A percentile compares a stretch with the other conserved stretches of the same genome.
Conservation (phyloP, 176 grass and related monocot species). For the Tillandsia fasciculata region DNA sequence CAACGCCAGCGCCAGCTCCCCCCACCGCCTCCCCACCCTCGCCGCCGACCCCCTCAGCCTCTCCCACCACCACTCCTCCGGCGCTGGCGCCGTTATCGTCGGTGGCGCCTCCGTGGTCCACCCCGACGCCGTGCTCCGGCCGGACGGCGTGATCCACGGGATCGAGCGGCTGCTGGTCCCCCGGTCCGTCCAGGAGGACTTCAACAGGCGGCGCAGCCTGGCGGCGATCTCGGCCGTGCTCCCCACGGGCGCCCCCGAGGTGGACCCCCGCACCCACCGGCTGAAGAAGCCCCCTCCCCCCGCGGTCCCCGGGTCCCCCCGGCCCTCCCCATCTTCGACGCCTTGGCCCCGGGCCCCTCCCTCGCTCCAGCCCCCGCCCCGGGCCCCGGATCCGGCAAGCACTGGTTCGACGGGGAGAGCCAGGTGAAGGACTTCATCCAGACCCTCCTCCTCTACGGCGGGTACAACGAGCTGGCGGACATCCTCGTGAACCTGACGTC, state of each 20-base stretch:
- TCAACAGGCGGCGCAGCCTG: slow-evolving; percentile 66
- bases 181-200: slow-evolving; percentile 63
- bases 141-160: slow-evolving; percentile 66
- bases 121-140: slow-evolving; percentile 36
- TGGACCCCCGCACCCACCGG: slow-evolving; percentile 58
- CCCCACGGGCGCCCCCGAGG: slow-evolving; percentile 53
- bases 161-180: slow-evolving; percentile 53
- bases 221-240: slow-evolving; percentile 44
- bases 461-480: slow-evolving; percentile 88
- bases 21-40: slow-evolving; percentile 29
- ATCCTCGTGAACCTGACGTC: slow-evolving; percentile 76
- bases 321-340: slow-evolving; percentile 43
- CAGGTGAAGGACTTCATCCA: slow-evolving; percentile 93
- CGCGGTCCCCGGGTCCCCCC: slow-evolving; percentile 24
- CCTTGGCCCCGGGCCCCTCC: slow-evolving; percentile 44
- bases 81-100: slow-evolving; percentile 12
- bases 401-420: slow-evolving; percentile 61
- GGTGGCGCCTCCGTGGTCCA: slow-evolving; percentile 22
- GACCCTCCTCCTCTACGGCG: slow-evolving; percentile 66
- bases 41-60: slow-evolving; percentile 28
- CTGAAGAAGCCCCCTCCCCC: slow-evolving; percentile 61
- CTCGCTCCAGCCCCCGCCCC: slow-evolving; percentile 53
- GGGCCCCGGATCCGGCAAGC: slow-evolving; percentile 32
- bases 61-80: not conserved
- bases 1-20: slow-evolving; percentile 15